Evolutionary conservation across 805 yeast species (phyloP).

Genomic region (Clavispora asparagi): DNA sequence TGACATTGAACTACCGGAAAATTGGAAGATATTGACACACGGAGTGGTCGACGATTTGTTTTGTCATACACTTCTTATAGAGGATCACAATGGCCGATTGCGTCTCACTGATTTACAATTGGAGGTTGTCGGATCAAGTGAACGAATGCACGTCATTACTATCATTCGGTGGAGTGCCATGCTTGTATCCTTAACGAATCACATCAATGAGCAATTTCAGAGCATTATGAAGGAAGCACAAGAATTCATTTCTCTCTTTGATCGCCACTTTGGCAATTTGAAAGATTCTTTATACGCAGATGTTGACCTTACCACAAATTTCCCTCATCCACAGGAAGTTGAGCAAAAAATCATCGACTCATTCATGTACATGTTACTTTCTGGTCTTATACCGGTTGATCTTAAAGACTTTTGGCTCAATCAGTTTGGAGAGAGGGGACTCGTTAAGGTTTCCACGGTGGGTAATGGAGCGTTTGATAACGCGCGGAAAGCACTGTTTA

Average conservation of each 20-base stretch:
- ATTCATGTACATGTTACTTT: constrained; percentile 44
- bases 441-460: constrained; percentile 47
- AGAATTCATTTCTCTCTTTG: constrained; percentile 23
- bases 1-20: constrained; percentile 18
- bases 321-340: constrained; percentile 12
- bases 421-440: constrained; percentile 63
- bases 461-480: constrained; percentile 50
- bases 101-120: constrained; percentile 14
- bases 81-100: constrained; percentile 6
- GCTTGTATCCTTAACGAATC: constrained; percentile 20
- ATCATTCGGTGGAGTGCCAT: constrained; percentile 22
- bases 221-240: constrained; percentile 17
- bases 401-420: constrained; percentile 58
- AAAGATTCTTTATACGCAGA: constrained; percentile 21
- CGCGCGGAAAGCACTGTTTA: constrained; percentile 42
- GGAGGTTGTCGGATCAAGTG: constrained; percentile 4
- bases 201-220: constrained; percentile 18
- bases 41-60: constrained; percentile 19
- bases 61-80: constrained; percentile 22
- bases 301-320: constrained; percentile 25
- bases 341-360: constrained; percentile 13
- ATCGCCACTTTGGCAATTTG: constrained; percentile 30
- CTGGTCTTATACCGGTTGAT: constrained; percentile 48
- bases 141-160: constrained; percentile 15
- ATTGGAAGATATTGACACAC: constrained; percentile 15